These are phyloP conservation scores for Antitrichia curtipendula DNA, from an alignment of 225 moss, liverwort and hornwort species.

Conservation along the genomic window DNA sequence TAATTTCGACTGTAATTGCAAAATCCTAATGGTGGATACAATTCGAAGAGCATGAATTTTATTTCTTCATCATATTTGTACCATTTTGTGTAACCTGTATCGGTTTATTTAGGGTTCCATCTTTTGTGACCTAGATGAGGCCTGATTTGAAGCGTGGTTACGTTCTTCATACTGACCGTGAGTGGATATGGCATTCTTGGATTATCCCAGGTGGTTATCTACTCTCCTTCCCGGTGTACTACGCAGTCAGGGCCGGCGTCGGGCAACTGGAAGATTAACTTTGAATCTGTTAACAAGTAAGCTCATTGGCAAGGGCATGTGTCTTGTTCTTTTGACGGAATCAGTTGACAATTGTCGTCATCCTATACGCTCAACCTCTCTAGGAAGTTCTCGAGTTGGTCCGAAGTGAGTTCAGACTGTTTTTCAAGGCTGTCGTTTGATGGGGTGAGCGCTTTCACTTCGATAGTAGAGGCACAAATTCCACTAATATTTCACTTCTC, in stretches of 20 bases:
- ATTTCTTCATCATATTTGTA: not conserved
- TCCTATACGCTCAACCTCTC: not conserved
- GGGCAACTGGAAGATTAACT: slow-evolving; percentile 67
- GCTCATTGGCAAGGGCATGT: not conserved
- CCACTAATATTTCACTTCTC: not conserved
- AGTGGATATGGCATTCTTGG: not conserved
- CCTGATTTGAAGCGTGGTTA: not conserved
- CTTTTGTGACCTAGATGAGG: not conserved
- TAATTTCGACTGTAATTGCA: not conserved
- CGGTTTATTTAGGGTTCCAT: not conserved
- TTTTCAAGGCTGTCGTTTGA: not conserved
- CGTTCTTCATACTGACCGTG: not conserved
- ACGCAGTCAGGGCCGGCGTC: slow-evolving; percentile 66
- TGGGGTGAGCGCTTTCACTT: not conserved
- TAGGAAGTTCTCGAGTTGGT: not conserved
- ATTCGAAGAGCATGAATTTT: not conserved
- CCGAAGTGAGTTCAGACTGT: not conserved
- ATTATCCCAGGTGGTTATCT: slow-evolving; percentile 66
- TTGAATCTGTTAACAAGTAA: slow-evolving; percentile 94
- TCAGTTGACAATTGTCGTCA: not conserved
- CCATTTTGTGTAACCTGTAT: not conserved
- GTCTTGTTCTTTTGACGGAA: not conserved
- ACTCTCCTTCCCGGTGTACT: slow-evolving; percentile 62
- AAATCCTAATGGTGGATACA: not conserved
- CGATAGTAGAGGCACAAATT: not conserved